Conservation (phyloP, 2,329 filamentous ascomycete species). For the Hypoxylon sp. region DNA sequence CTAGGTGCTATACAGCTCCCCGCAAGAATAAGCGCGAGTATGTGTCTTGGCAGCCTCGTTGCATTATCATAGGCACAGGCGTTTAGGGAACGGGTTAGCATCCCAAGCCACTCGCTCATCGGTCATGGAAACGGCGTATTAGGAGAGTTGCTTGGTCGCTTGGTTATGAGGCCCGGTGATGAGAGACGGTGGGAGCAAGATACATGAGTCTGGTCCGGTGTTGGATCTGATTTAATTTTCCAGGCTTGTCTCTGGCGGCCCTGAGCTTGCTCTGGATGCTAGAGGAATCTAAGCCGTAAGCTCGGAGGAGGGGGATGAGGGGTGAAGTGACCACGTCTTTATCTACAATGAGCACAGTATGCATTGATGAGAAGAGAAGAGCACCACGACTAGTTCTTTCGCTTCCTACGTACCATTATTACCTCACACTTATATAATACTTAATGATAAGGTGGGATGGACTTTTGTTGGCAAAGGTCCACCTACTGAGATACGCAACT, state of each 20-base stretch:
- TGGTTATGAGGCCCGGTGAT: slow-evolving; percentile 31
- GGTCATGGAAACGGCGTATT: slow-evolving; percentile 34
- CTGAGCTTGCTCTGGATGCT: slow-evolving; percentile 8
- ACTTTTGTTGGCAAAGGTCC: slow-evolving; percentile 8
- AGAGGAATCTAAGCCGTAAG: slow-evolving; percentile 2
- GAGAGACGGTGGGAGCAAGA: slow-evolving; percentile 16
- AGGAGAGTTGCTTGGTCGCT: slow-evolving; percentile 26
- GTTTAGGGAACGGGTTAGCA: slow-evolving; percentile 40
- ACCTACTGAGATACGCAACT: slow-evolving; percentile 17
- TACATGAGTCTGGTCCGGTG: not conserved
- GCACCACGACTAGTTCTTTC: slow-evolving; percentile 24
- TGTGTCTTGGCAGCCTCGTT: slow-evolving; percentile 17
- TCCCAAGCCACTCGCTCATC: slow-evolving; percentile 43
- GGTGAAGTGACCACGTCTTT: slow-evolving; percentile 5
- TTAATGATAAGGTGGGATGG: slow-evolving; percentile 36
- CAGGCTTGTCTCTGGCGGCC: not conserved
- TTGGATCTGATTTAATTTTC: slow-evolving; percentile 9
- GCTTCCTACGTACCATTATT: slow-evolving; percentile 41
- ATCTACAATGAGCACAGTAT: slow-evolving; percentile 32
- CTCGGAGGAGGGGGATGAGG: slow-evolving; percentile 14
- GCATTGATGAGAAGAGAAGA: slow-evolving; percentile 28
- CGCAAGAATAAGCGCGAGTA: slow-evolving; percentile 15
- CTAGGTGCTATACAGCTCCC: slow-evolving; percentile 1
- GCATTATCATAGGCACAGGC: slow-evolving; percentile 41
- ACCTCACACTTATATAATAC: slow-evolving; percentile 38